A percentile compares a stretch with the other conserved stretches of the same genome.
phyloP scores from a whole-genome alignment of 2,329 filamentous ascomycete species.

The Parafenestella ontariensis region DNA sequence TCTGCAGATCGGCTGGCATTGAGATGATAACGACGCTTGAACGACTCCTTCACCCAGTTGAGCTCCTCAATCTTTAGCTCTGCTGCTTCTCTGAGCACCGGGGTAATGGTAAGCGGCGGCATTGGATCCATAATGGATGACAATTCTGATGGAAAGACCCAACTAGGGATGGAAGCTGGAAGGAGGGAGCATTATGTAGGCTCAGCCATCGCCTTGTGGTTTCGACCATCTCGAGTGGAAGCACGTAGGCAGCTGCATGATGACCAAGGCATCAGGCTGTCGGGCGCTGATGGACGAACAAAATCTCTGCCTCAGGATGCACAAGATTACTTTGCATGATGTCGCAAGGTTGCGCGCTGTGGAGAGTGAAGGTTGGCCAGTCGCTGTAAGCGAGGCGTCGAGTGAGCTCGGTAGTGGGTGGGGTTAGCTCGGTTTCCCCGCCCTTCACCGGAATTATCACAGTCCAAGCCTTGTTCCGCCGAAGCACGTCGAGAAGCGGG shows the following conservation, averaged over 20 bases:
- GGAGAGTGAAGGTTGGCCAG: not conserved
- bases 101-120: slow-evolving; percentile 19
- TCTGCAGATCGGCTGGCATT: slow-evolving; percentile 34
- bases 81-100: slow-evolving; percentile 28
- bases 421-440: not conserved
- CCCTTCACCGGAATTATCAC: slow-evolving; percentile 3
- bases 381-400: slow-evolving; percentile 6
- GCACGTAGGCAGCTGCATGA: slow-evolving; percentile 16
- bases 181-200: slow-evolving; percentile 8
- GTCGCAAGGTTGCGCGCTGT: slow-evolving; percentile 5
- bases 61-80: slow-evolving; percentile 63
- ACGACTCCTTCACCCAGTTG: slow-evolving; percentile 58
- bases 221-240: slow-evolving; percentile 1
- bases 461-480: not conserved
- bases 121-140: slow-evolving; percentile 6
- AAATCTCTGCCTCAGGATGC: not conserved
- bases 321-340: slow-evolving; percentile 23
- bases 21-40: slow-evolving; percentile 55
- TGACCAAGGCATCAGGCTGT: slow-evolving; percentile 8
- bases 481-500: not conserved
- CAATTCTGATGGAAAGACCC: not conserved
- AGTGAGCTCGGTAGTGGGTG: not conserved
- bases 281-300: slow-evolving; percentile 2
- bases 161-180: not conserved
- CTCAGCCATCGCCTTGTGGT: not conserved